These are phyloP conservation scores for Raddia distichophylla DNA, from an alignment of 176 grass and related monocot genomes.

Conservation along the genomic window DNA sequence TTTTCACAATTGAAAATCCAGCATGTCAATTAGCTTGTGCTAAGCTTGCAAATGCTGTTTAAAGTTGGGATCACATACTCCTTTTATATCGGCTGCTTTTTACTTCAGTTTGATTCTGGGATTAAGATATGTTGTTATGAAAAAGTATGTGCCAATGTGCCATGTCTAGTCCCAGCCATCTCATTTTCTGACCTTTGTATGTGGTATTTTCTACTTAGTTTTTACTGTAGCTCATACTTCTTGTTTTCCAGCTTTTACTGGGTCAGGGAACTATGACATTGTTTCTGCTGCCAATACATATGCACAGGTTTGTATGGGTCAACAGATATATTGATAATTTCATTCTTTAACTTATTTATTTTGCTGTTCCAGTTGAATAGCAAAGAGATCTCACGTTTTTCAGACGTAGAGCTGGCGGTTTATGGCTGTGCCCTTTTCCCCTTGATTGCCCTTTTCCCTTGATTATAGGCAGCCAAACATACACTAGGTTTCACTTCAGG, in stretches of 20 bases:
- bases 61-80: neutral
- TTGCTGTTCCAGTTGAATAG: neutral
- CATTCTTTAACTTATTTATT: neutral
- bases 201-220: constrained; percentile 13
- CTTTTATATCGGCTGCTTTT: neutral
- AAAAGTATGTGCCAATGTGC: neutral
- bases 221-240: constrained; percentile 13
- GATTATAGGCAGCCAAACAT: constrained; percentile 12
- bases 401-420: neutral
- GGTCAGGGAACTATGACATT: constrained; percentile 81
- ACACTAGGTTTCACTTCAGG: neutral
- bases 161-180: neutral
- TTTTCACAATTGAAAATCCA: neutral
- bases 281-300: constrained; percentile 87
- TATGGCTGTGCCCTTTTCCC: neutral
- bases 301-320: constrained; percentile 69
- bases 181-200: constrained; percentile 3
- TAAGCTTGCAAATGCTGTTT: constrained; percentile 12
- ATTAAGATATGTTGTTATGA: neutral
- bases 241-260: constrained; percentile 76
- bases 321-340: neutral
- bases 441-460: neutral
- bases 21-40: neutral
- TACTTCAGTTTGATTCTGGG: constrained; percentile 10
- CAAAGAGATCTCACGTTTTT: neutral